Conservation (phyloP, 176 grass and related monocot species). For the Luzula sylvatica region DNA sequence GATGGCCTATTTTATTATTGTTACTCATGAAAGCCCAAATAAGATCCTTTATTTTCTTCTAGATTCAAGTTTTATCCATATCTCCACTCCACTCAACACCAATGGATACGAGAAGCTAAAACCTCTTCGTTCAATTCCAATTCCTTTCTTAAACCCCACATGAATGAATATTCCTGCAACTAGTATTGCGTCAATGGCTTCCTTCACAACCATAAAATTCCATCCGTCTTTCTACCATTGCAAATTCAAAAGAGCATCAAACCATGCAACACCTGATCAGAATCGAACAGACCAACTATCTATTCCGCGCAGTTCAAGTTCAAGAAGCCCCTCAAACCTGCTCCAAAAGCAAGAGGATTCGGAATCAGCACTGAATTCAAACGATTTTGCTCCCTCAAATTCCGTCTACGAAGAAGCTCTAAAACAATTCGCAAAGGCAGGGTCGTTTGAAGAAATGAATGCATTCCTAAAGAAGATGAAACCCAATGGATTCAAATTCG, state of each 20-base stretch:
- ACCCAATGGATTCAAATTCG: slow-evolving; percentile 33
- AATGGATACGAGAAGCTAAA: too few relatives aligned
- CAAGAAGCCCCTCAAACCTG: slow-evolving; percentile 28
- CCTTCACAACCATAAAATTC: slow-evolving; percentile 25
- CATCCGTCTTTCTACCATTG: slow-evolving; percentile 22
- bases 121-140: too few relatives aligned
- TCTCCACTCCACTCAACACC: too few relatives aligned
- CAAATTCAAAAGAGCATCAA: background rate
- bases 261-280: background rate
- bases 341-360: slow-evolving; percentile 56
- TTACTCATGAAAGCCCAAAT: too few relatives aligned
- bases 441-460: slow-evolving; percentile 50
- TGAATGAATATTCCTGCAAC: too few relatives aligned
- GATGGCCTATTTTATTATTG: too few relatives aligned
- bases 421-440: slow-evolving; percentile 42
- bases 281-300: background rate
- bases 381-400: slow-evolving; percentile 30
- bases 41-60: too few relatives aligned
- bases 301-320: slow-evolving; percentile 23
- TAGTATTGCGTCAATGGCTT: slow-evolving; percentile 10
- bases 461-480: slow-evolving; percentile 45
- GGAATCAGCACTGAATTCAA: slow-evolving; percentile 33
- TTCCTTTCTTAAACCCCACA: too few relatives aligned
- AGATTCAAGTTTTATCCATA: too few relatives aligned
- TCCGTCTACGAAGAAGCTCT: slow-evolving; percentile 60